Percentiles rank a stretch among this genome's conserved stretches.
Evolutionary conservation across 176 grass and related monocot genomes (phyloP).

Genomic region (Oryza glaberrima): DNA sequence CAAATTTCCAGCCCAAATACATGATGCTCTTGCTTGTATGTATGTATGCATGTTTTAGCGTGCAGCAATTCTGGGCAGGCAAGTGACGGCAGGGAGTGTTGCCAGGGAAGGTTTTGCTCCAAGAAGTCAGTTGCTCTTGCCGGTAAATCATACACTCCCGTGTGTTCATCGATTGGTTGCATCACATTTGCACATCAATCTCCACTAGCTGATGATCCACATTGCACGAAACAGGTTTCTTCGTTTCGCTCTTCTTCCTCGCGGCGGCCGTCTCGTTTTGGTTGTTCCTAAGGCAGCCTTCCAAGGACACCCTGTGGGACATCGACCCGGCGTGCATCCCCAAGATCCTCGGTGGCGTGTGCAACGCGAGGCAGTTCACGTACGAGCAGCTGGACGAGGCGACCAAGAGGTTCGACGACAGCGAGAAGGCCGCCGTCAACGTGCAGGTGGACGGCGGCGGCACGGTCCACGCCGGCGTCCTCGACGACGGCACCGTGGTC

Average conservation of each 20-base stretch:
- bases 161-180: background rate
- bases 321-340: slow-evolving; percentile 80
- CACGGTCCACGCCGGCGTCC: slow-evolving; percentile 60
- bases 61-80: slow-evolving; percentile 47
- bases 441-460: slow-evolving; percentile 25
- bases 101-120: slow-evolving; percentile 76
- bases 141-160: slow-evolving; percentile 46
- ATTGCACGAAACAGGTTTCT: slow-evolving; percentile 46
- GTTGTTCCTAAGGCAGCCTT: slow-evolving; percentile 73
- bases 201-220: slow-evolving; percentile 22
- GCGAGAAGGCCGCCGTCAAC: slow-evolving; percentile 49
- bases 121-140: slow-evolving; percentile 61
- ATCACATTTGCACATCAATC: background rate
- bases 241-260: slow-evolving; percentile 73
- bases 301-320: slow-evolving; percentile 58
- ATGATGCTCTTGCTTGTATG: slow-evolving; percentile 4
- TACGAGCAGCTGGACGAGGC: slow-evolving; percentile 91
- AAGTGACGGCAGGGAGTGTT: slow-evolving; percentile 43
- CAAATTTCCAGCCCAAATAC: background rate
- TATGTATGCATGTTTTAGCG: slow-evolving; percentile 32
- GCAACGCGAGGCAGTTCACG: slow-evolving; percentile 70
- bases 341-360: slow-evolving; percentile 71
- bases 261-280: slow-evolving; percentile 63
- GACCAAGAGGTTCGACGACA: slow-evolving; percentile 54
- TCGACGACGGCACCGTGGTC: slow-evolving; percentile 75